These are phyloP conservation scores for Neurospora sp. DNA, from an alignment of 495 filamentous ascomycete species.

Conservation along the genomic window DNA sequence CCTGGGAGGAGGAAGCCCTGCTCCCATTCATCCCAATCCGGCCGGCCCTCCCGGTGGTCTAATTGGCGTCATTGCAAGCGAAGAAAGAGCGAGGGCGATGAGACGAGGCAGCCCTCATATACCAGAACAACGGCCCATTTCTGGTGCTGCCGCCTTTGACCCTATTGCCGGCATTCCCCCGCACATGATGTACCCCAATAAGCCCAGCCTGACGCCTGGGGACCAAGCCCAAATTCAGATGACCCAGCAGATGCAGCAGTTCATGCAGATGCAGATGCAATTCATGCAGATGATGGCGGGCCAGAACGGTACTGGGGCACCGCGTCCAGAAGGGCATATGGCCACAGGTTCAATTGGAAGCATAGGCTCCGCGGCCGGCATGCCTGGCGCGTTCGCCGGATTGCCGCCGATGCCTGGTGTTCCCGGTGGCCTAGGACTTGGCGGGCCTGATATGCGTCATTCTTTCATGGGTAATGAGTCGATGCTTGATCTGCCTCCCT, in stretches of 20 bases:
- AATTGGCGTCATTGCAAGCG: slow-evolving; percentile 81
- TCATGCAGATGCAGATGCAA: slow-evolving; percentile 93
- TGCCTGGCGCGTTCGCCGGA: slow-evolving; percentile 6
- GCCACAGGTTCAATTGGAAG: slow-evolving; percentile 23
- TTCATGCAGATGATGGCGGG: slow-evolving; percentile 72
- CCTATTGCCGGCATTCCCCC: slow-evolving; percentile 34
- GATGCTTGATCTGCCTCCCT: slow-evolving; percentile 26
- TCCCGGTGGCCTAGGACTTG: slow-evolving; percentile 4
- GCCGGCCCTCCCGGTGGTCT: slow-evolving; percentile 55
- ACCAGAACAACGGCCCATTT: slow-evolving; percentile 23
- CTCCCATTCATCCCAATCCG: slow-evolving; percentile 14
- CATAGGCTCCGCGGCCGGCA: slow-evolving; percentile 9
- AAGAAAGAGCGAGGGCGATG: slow-evolving; percentile 69
- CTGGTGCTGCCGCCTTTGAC: slow-evolving; percentile 25
- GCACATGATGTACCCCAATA: slow-evolving; percentile 39
- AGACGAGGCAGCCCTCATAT: slow-evolving; percentile 68
- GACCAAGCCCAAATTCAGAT: slow-evolving; percentile 77
- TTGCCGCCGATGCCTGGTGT: slow-evolving; percentile 9
- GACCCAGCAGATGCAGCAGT: slow-evolving; percentile 76
- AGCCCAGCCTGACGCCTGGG: slow-evolving; percentile 40
- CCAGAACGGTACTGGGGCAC: slow-evolving; percentile 22
- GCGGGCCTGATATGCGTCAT: slow-evolving; percentile 28
- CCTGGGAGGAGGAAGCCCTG: slow-evolving; percentile 52
- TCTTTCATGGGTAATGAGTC: slow-evolving; percentile 32
- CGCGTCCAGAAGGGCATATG: slow-evolving; percentile 27